Conservation (phyloP, 2,329 filamentous ascomycete species). For the Periconia digitata region DNA sequence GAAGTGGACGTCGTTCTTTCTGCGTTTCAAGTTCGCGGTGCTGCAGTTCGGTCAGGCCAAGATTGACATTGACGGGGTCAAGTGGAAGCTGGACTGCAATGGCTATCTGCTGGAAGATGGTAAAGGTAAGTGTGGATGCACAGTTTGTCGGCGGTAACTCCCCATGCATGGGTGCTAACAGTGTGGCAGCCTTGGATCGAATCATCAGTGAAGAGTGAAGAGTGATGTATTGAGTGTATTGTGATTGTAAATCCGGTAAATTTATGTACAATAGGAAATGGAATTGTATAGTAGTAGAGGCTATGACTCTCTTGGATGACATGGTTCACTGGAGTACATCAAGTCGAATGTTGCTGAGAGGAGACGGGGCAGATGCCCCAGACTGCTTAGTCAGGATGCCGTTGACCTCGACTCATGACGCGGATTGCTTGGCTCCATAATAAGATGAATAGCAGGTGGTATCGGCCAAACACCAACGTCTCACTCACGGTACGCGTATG, state of each 20-base stretch:
- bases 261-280: not conserved
- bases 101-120: slow-evolving; percentile 37
- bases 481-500: too few species aligned
- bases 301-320: too few species aligned
- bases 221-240: not conserved
- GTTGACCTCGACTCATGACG: too few species aligned
- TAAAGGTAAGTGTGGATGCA: slow-evolving; percentile 28
- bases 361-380: too few species aligned
- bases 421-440: too few species aligned
- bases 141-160: not conserved
- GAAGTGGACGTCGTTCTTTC: slow-evolving; percentile 40
- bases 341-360: too few species aligned
- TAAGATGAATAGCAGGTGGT: too few species aligned
- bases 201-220: slow-evolving; percentile 30
- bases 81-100: slow-evolving; percentile 42
- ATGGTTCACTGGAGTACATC: too few species aligned
- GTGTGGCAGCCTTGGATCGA: slow-evolving; percentile 31
- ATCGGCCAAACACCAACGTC: too few species aligned
- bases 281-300: too few species aligned
- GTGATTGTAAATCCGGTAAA: not conserved
- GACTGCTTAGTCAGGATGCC: too few species aligned
- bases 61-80: slow-evolving; percentile 31
- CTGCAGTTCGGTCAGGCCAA: slow-evolving; percentile 35
- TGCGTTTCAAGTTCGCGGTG: slow-evolving; percentile 38
- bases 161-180: slow-evolving; percentile 8